phyloP scores from a whole-genome alignment of 257 asterid species.

The Solanum ossicruentum region DNA sequence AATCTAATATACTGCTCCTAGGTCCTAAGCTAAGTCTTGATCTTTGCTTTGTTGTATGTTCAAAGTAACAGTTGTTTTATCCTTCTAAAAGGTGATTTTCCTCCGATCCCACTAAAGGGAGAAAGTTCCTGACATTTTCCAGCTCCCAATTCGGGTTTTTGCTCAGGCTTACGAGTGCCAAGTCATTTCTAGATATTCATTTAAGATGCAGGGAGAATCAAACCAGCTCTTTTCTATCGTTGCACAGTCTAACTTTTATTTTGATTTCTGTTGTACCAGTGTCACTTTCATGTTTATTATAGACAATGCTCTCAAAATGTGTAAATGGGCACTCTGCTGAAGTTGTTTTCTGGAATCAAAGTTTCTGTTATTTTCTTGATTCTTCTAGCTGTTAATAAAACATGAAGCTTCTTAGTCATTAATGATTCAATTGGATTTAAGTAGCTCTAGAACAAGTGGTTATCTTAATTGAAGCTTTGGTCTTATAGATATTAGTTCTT shows the following conservation, averaged over 20 bases:
- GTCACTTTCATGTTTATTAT: not conserved
- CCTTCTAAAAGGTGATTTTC: not conserved
- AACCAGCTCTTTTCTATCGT: not conserved
- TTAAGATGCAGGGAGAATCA: not conserved
- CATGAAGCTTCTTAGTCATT: not conserved
- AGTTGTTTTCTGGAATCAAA: not conserved
- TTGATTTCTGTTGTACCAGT: not conserved
- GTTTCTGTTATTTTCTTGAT: not conserved
- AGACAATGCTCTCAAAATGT: not conserved
- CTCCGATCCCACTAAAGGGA: not conserved
- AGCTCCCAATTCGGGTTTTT: not conserved
- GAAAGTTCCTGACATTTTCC: not conserved
- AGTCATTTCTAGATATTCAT: not conserved
- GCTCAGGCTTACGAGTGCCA: not conserved
- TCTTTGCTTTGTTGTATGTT: not conserved
- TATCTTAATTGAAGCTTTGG: not conserved
- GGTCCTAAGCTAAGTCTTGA: not conserved
- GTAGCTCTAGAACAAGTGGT: not conserved
- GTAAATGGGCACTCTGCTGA: not conserved
- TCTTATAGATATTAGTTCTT: not conserved
- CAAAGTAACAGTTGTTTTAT: not conserved
- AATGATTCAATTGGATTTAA: not conserved
- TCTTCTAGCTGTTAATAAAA: not conserved
- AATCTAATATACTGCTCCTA: not conserved
- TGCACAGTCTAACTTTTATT: not conserved